Base-by-base conservation (phyloP, 176 grass and related monocot genomes). In the Stipa capillata region DNA sequence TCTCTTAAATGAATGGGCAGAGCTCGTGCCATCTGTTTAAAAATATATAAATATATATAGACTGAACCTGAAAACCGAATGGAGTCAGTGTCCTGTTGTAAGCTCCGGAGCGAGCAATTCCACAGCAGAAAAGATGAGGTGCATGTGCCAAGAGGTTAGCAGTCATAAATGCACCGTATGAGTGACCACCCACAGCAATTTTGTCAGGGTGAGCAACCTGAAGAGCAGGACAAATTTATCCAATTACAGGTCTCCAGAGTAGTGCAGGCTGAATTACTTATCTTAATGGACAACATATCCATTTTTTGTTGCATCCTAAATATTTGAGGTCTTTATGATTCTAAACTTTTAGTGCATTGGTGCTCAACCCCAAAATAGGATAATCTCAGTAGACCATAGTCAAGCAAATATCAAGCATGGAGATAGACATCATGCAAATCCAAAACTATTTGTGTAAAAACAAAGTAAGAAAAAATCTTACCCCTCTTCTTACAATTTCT, bases 81-180 rank as follows among this genome's bases (percentile, higher is more conserved):
- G 90, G 88, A 89, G 94, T 97, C 45, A 91, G 71, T 52, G 88
- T 97, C 85, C 94, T 86, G 74, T 97, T 93, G 83, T 97, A 97
- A 65, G 94, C 94, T 86, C 90, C 94, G 50, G 93, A 97, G 20
- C 88, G 83, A 89, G 90, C 85, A 37, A 97, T 78, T n/a, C 93
- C 90, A 4, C 93, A 97, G 58, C 82, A 90, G 56, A 97, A 97
- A 79, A 97, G 88, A 84, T 95, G 96, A 29, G 96, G 78, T 81
- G 96, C 96, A 48, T 99, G 96, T 70, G 96, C 96, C 88, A 99
- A 89, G 31, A 99, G 90, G 85, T 99, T 99, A 75, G 92, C 96
- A 4, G 96, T 93, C 96, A 99, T 99, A 86, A 99, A 99, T 85
- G 96, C 92, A 69, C 96, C 96, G 43, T 99, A 99, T 55, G 96